A percentile compares a stretch with the other conserved stretches of the same genome.
Evolutionary conservation across 108 stramenopile species (phyloP).

Genomic region (Pelagomonas calceolata): DNA sequence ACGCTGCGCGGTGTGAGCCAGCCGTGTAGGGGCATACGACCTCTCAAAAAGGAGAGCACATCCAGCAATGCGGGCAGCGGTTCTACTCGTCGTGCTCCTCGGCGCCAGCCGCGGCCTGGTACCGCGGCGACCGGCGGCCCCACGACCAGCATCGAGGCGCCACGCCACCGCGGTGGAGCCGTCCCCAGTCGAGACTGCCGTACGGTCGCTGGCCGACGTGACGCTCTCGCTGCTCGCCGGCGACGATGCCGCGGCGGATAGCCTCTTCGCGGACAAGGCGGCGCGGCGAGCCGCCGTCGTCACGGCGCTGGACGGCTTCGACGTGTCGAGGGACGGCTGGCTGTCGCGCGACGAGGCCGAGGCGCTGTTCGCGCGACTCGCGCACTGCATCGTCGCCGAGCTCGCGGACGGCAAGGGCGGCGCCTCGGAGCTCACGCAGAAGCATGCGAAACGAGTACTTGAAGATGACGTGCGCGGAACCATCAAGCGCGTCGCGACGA

Average conservation of each 20-base stretch:
- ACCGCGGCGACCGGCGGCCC: too few relatives aligned
- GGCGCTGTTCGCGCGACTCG: constrained; percentile 36
- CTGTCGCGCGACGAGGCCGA: constrained; percentile 34
- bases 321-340: constrained; percentile 35
- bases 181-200: too few relatives aligned
- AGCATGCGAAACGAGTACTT: constrained; percentile 41
- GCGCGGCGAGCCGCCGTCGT: constrained; percentile 22
- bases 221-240: constrained; percentile 39
- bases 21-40: too few relatives aligned
- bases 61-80: too few relatives aligned
- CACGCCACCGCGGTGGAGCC: too few relatives aligned
- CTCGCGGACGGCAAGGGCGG: constrained; percentile 18
- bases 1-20: too few relatives aligned
- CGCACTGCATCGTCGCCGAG: constrained; percentile 39
- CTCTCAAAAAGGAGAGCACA: too few relatives aligned
- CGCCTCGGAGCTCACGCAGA: constrained; percentile 21
- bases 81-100: too few relatives aligned
- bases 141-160: too few relatives aligned
- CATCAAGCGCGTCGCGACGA: constrained; percentile 39
- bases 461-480: constrained; percentile 41
- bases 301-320: constrained; percentile 35
- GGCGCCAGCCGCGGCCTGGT: too few relatives aligned
- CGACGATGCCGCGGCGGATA: constrained; percentile 30
- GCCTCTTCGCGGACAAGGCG: constrained; percentile 26
- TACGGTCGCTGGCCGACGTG: constrained; percentile 32